Evolutionary conservation across 176 grass and related monocot species (phyloP), one percentile per base, ranked within the genome.

Genomic region (Alopecurus myosuroides): DNA sequence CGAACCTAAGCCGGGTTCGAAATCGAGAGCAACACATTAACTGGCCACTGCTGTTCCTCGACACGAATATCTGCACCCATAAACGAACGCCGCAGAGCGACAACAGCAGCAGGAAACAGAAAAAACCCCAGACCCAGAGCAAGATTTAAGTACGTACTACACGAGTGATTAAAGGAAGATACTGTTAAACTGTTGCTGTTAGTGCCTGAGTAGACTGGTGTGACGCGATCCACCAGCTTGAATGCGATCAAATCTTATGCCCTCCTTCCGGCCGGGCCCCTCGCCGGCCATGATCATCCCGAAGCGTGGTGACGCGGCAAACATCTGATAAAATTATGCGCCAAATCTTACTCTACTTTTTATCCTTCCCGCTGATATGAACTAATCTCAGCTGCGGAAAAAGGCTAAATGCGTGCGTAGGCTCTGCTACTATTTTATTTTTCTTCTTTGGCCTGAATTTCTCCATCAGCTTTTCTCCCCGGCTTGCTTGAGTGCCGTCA

Each of bases 271-370:
- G 1, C 60, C 80, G 74, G 28, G 42, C 1, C 45, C 84, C 80
- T 86, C 55, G 29, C 55, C 30, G 5, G 69, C 39, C n/a, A n/a
- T 5, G 70, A 73, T 48, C 42, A 36, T 13, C 3, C 44, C 42
- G 42, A 48, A 44, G 63, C 65, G 35, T 83, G 88, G 57, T 81
- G 69, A 30, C 35, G 3, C 70, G 22, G 77, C 57, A 61, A 74
- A 48, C 58, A 77, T 48, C 46, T 3, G 19, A 70, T 37, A 22
- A 46, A 77, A 76, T 65, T 81, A 86, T 67, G 36, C 74, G 29
- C 22, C 40, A 77, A 78, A 79, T 82, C 80, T 80, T 53, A 72
- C 45, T 57, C 76, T 53, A 72, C 45, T 57, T 88, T 51, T 26
- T 79, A 85, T 76, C 71, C 53, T 56, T 26, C 68, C 68, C 44